A percentile compares a stretch with the other conserved stretches of the same genome.
phyloP scores from a whole-genome alignment of 1,139 yeast genomes.

The Komagataea norvegica region DNA sequence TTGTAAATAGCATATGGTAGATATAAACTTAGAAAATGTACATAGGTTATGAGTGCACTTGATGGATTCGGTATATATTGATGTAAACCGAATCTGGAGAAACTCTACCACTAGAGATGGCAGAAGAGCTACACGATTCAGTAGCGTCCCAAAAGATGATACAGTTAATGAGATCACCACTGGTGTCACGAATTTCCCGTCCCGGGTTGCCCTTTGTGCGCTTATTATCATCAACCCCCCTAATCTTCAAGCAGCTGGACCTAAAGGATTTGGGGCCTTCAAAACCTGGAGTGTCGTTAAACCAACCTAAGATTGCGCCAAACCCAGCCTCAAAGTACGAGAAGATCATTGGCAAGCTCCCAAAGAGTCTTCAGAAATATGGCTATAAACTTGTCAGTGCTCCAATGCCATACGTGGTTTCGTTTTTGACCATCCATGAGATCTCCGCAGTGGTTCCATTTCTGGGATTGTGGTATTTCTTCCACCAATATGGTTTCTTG shows the following conservation, averaged over 20 bases:
- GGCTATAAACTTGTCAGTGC: constrained; percentile 33
- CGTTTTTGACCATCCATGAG: constrained; percentile 81
- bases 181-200: neutral
- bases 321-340: constrained; percentile 5
- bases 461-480: constrained; percentile 67
- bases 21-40: too few species aligned
- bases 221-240: neutral
- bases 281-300: neutral
- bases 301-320: neutral
- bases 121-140: too few species aligned
- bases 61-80: too few species aligned
- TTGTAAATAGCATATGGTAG: too few species aligned
- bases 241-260: neutral
- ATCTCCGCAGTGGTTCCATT: constrained; percentile 79
- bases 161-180: too few species aligned
- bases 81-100: too few species aligned
- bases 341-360: constrained; percentile 19
- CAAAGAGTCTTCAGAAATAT: constrained; percentile 21
- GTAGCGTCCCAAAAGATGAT: too few species aligned
- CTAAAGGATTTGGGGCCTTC: neutral
- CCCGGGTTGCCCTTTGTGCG: neutral
- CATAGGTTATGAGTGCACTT: too few species aligned
- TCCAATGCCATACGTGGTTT: constrained; percentile 64
- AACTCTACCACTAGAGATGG: too few species aligned
- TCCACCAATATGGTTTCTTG: constrained; percentile 50